Evolutionary conservation across 208 protist genomes (phyloP).

Genomic region (Porcisia deanei): DNA sequence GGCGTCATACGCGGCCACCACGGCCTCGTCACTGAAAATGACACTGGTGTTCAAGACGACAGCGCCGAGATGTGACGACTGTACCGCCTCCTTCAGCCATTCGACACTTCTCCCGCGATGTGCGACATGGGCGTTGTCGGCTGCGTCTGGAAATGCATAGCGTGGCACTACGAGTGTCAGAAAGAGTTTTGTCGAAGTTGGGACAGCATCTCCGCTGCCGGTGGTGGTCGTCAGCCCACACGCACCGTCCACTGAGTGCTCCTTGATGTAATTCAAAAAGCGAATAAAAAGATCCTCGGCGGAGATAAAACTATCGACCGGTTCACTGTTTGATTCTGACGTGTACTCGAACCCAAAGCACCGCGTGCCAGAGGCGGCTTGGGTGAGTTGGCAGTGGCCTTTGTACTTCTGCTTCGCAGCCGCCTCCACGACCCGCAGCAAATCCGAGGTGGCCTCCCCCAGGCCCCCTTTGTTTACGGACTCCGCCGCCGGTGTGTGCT

Average conservation of each 20-base stretch:
- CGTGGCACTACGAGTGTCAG: constrained; percentile 82
- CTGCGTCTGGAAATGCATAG: constrained; percentile 55
- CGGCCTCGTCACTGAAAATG: constrained; percentile 81
- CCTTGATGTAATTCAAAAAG: constrained; percentile 87
- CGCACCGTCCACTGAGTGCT: constrained; percentile 71
- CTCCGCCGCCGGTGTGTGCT: constrained; percentile 9
- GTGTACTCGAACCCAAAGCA: constrained; percentile 59
- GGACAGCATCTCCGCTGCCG: constrained; percentile 1
- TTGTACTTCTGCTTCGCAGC: constrained; percentile 51
- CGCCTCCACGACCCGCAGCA: constrained; percentile 45
- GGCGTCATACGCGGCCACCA: constrained; percentile 56
- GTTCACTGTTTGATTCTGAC: constrained; percentile 27
- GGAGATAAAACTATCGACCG: constrained; percentile 48
- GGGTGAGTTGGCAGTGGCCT: constrained; percentile 53
- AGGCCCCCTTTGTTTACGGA: background rate
- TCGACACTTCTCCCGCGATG: constrained; percentile 29
- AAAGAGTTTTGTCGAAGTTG: constrained; percentile 34
- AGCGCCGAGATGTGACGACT: constrained; percentile 54
- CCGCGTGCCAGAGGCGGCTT: constrained; percentile 20
- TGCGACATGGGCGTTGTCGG: constrained; percentile 4
- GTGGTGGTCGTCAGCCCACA: constrained; percentile 51
- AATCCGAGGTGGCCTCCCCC: constrained; percentile 29
- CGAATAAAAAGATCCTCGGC: constrained; percentile 75
- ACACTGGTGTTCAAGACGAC: constrained; percentile 50
- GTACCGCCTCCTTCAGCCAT: constrained; percentile 75